Evolutionary conservation across 2,329 filamentous ascomycete species (phyloP), one percentile per base, ranked within the genome.

Genomic region (Fusarium nurragi): DNA sequence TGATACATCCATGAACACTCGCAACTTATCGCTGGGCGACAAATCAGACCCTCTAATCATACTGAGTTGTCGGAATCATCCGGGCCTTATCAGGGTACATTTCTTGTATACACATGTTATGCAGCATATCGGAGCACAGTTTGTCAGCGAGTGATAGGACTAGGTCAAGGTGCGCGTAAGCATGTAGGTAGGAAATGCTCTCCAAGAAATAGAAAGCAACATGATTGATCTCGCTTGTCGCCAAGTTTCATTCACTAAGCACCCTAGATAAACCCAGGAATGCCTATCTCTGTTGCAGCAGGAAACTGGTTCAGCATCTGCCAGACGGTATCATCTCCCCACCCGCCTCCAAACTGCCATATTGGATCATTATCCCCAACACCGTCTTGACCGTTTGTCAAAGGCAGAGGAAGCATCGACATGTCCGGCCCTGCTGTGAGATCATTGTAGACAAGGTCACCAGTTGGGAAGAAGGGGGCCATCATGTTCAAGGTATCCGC

Each of bases 371-470:
- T 48, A 8, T 43, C 67, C 43, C 51, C 59, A 22, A 44, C 50
- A 56, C 28, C 56, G 28, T 30, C 46, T 8, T 50, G 56, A 7
- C 28, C 34, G 14, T 43, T 48, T 10, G 49, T 50, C 55, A 49
- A 18, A 5, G 54, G 46, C 34, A 73, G 61, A 21, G 69, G 65
- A 28, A 73, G 39, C 9, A 61, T 30, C n/a, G 68, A 65, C 53
- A 71, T 67, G 43, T 73, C 74, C 4, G 74, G 73, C 12, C 80
- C 75, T n/a, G 79, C 82, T 13, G 78, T 80, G 5, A 88, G 75
- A 30, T 87, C 81, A 63, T 88, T 85, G 68, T 83, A 87, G 1
- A 86, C 75, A 6, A 88, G 75, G 64, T 88, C 86, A 19, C 82
- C 81, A 56, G 83, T 85, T 0, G 86, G 83, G 52, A 85, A 86